Base-by-base conservation (phyloP, 805 yeast genomes). In the Teunomyces funiuensis region DNA sequence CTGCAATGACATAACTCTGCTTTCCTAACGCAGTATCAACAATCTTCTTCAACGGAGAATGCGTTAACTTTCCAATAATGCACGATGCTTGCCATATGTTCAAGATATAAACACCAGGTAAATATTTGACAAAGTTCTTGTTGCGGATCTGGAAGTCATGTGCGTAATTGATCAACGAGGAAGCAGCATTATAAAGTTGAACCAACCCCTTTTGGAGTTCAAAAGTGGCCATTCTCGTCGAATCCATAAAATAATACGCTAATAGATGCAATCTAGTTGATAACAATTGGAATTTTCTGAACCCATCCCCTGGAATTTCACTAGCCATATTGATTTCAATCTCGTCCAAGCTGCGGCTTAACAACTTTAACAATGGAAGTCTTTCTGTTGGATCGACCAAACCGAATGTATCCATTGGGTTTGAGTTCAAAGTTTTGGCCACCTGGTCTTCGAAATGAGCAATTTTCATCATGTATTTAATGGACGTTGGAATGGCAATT, bases 11-110 rank as follows among this genome's bases (percentile, higher is more conserved):
- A 53, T 83, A 88, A 22, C 85, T 74, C 41, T 74, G 76, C 55
- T 80, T 82, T 6, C 97, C 97, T 0, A 81, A 72, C 2, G 77
- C 80, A 25, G 80, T 62, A 61, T 89, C 96, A 11, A 90, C 57
- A 11, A 81, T 75, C 19, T 76, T 69, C 18, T 82, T 74, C 53
- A 88, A 67, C 1, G 88, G 77, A 1, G 97, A 88, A 57, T 89
- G 90, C 6, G 80, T 76, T 36, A 91, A 69, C 53, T 87, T 82
- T 40, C 85, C 86, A 23, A 93, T 80, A 28, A 91, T 80, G 52
- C 89, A 85, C 2, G 96, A 81, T 1, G 96, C 85, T 62, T 93
- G 98, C 96, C 98, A 89, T 20, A 90, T 77, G 36, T 84, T 81
- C 46, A 88, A 70, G 2, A 89, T 79, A 57, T 86, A 83, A 1